These are phyloP conservation scores for Malus fusca DNA, from an alignment of 306 rosid genomes.

Conservation along the genomic window DNA sequence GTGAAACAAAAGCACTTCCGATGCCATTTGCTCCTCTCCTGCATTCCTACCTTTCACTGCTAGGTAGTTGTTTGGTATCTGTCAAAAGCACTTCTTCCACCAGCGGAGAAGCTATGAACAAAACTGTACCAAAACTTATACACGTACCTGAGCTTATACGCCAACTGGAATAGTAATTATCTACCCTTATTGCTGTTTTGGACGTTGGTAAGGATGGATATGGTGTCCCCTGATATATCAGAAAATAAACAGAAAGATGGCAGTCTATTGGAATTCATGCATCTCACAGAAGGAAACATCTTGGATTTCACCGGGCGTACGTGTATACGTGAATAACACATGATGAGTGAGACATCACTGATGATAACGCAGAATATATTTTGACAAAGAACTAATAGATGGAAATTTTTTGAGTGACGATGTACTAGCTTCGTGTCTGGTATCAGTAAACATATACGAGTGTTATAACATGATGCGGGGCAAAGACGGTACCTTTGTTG, in stretches of 20 bases:
- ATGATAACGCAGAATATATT: too few relatives aligned
- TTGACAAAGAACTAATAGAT: too few relatives aligned
- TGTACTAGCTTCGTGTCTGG: too few relatives aligned
- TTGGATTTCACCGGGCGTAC: too few relatives aligned
- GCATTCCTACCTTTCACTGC: neutral
- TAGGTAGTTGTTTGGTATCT: neutral
- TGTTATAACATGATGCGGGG: too few relatives aligned
- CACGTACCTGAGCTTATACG: neutral
- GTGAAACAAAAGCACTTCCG: constrained; percentile 5
- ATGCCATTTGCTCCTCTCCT: neutral
- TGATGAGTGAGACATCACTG: too few relatives aligned
- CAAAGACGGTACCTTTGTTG: neutral
- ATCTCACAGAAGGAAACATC: too few relatives aligned
- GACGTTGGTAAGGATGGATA: constrained; percentile 1
- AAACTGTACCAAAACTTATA: neutral
- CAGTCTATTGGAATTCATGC: too few relatives aligned
- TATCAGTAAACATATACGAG: too few relatives aligned
- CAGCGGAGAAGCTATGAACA: neutral
- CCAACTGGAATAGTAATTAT: neutral
- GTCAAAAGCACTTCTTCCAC: neutral
- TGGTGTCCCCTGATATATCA: neutral
- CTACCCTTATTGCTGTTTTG: neutral
- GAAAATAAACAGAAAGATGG: too few relatives aligned
- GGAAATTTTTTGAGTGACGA: too few relatives aligned
- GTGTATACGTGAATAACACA: too few relatives aligned